Percentiles rank a stretch among this genome's conserved stretches.
Evolutionary conservation across 768 basidiomycete genomes (phyloP).

Genomic region (Podaxis pistillaris): DNA sequence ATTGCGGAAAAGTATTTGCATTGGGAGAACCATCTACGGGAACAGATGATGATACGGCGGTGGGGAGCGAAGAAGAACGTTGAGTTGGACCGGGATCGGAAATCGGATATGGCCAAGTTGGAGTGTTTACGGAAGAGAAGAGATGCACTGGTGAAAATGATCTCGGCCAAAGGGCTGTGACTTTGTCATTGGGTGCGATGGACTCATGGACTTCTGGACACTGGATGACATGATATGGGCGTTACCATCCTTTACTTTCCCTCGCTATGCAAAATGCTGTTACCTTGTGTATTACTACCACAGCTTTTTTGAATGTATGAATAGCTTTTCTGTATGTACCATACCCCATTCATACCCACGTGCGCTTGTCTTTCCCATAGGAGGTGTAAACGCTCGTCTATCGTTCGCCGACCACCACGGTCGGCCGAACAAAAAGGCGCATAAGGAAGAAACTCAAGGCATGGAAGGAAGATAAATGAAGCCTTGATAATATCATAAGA

Average conservation of each 20-base stretch:
- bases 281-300: no score
- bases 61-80: slow-evolving; percentile 7
- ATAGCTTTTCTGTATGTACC: neutral
- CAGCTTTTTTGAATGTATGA: neutral
- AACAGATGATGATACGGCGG: slow-evolving; percentile 11
- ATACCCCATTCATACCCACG: neutral
- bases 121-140: slow-evolving; percentile 1
- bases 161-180: neutral
- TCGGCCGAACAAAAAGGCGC: no score
- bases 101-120: neutral
- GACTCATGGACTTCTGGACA: no score
- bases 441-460: neutral
- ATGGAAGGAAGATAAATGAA: neutral
- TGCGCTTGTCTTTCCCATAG: no score
- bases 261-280: neutral
- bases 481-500: neutral
- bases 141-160: slow-evolving; percentile 4
- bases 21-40: slow-evolving; percentile 9
- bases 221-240: no score
- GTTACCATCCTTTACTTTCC: neutral
- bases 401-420: no score
- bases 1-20: slow-evolving; percentile 13
- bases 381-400: no score
- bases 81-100: slow-evolving; percentile 7
- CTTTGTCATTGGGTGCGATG: neutral